These are phyloP conservation scores for Candida broadrunensis DNA, from an alignment of 805 yeast species.

Conservation along the genomic window DNA sequence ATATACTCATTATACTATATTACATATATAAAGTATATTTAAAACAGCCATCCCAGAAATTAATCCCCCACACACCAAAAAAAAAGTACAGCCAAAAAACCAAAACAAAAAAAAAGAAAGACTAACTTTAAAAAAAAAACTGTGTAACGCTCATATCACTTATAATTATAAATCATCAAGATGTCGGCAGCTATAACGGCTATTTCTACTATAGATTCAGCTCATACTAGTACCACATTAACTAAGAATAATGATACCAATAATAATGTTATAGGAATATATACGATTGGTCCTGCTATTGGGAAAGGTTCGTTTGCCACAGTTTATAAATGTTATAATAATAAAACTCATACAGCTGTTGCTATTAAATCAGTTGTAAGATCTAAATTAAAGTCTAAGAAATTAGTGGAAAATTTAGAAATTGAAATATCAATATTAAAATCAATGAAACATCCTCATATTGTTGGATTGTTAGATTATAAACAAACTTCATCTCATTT, in stretches of 20 bases:
- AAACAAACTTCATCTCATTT: slow-evolving; percentile 74
- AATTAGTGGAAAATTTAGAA: slow-evolving; percentile 85
- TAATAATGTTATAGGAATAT: slow-evolving; percentile 38
- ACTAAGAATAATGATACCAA: not conserved
- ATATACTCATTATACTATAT: too few relatives aligned
- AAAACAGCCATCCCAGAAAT: too few relatives aligned
- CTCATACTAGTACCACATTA: too few relatives aligned
- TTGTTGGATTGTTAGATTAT: slow-evolving; percentile 83
- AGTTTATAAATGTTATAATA: slow-evolving; percentile 80
- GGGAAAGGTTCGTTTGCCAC: slow-evolving; percentile 96
- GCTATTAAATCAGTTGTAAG: slow-evolving; percentile 89
- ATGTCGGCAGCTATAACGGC: too few relatives aligned
- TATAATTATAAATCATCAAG: too few relatives aligned
- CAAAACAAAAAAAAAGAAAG: too few relatives aligned
- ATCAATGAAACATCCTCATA: slow-evolving; percentile 87
- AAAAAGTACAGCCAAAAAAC: too few relatives aligned
- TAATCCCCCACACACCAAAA: too few relatives aligned
- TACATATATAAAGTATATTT: too few relatives aligned
- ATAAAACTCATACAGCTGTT: slow-evolving; percentile 54
- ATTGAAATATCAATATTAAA: slow-evolving; percentile 88
- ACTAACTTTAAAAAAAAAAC: too few relatives aligned
- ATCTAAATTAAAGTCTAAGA: slow-evolving; percentile 78
- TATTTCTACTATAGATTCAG: too few relatives aligned
- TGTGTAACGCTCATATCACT: too few relatives aligned
- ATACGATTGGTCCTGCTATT: slow-evolving; percentile 73